These are phyloP conservation scores for Hemileccinum rubropunctum DNA, from an alignment of 768 basidiomycete species.

Conservation along the genomic window DNA sequence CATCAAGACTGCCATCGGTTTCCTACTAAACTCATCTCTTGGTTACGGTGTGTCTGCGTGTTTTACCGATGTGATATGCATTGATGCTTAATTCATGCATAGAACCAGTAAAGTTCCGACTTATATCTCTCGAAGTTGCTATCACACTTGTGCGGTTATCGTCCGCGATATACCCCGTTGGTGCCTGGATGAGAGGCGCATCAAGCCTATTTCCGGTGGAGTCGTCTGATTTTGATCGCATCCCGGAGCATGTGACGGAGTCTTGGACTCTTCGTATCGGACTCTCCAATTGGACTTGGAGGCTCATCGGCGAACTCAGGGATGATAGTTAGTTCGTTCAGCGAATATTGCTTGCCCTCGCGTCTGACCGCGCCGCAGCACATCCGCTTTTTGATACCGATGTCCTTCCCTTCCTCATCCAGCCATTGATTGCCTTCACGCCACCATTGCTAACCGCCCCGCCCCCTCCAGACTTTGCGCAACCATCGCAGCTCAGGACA, in stretches of 20 bases:
- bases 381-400: slow-evolving; percentile 59
- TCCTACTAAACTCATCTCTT: slow-evolving; percentile 73
- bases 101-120: slow-evolving; percentile 71
- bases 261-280: slow-evolving; percentile 64
- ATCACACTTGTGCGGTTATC: slow-evolving; percentile 67
- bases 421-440: slow-evolving; percentile 58
- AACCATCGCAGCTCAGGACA: slow-evolving; percentile 40
- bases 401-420: slow-evolving; percentile 59
- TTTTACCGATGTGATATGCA: neutral
- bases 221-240: slow-evolving; percentile 10
- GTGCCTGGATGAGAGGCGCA: slow-evolving; percentile 51
- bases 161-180: slow-evolving; percentile 68
- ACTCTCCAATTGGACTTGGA: slow-evolving; percentile 77
- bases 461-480: slow-evolving; percentile 37
- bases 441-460: slow-evolving; percentile 45
- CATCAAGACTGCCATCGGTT: slow-evolving; percentile 74
- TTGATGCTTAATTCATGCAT: slow-evolving; percentile 5
- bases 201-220: slow-evolving; percentile 24
- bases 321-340: slow-evolving; percentile 55
- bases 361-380: slow-evolving; percentile 33
- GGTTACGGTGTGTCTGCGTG: slow-evolving; percentile 59
- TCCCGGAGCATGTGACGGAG: slow-evolving; percentile 39
- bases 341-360: neutral
- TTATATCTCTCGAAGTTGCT: slow-evolving; percentile 68
- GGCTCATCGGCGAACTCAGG: slow-evolving; percentile 67